Percentiles rank a stretch among this genome's conserved stretches.
Evolutionary conservation across 1,284 basidiomycete genomes (phyloP).

Genomic region (Takashimella koratensis): DNA sequence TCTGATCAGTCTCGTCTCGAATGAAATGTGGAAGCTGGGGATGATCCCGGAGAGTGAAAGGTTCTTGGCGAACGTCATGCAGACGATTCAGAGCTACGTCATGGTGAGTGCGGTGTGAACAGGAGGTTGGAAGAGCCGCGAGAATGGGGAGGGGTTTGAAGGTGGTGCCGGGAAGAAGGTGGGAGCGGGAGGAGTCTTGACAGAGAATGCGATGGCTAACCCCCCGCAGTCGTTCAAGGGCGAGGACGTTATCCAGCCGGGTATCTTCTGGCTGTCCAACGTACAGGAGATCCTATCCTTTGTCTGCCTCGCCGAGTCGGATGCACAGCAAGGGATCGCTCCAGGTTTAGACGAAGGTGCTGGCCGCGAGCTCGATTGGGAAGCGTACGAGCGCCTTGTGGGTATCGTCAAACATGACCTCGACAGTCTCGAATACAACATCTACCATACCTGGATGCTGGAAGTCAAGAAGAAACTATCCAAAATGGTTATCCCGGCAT

Average conservation of each 20-base stretch:
- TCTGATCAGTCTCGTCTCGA: constrained; percentile 92
- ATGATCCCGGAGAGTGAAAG: constrained; percentile 95
- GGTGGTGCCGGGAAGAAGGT: too few species aligned
- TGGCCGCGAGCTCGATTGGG: constrained; percentile 92
- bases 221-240: constrained; percentile 63
- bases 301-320: constrained; percentile 96
- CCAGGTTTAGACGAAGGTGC: constrained; percentile 95
- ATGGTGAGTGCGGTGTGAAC: constrained; percentile 86
- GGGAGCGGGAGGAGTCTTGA: not conserved
- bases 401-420: constrained; percentile 98
- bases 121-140: too few species aligned
- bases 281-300: constrained; percentile 99
- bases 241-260: constrained; percentile 93
- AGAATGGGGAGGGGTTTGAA: too few species aligned
- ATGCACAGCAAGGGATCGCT: constrained; percentile 96
- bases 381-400: constrained; percentile 92
- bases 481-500: constrained; percentile 98
- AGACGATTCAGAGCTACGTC: constrained; percentile 93
- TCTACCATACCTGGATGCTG: constrained; percentile 99
- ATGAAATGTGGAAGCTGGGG: constrained; percentile 99
- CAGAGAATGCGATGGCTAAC: not conserved
- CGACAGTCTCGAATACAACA: constrained; percentile 98
- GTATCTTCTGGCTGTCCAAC: constrained; percentile 98
- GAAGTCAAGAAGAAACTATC: constrained; percentile 95
- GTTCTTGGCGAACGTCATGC: constrained; percentile 99